Evolutionary conservation across 1,284 basidiomycete species (phyloP), one percentile per base, ranked within the genome.

Genomic region (Wallemia ichthyophaga): DNA sequence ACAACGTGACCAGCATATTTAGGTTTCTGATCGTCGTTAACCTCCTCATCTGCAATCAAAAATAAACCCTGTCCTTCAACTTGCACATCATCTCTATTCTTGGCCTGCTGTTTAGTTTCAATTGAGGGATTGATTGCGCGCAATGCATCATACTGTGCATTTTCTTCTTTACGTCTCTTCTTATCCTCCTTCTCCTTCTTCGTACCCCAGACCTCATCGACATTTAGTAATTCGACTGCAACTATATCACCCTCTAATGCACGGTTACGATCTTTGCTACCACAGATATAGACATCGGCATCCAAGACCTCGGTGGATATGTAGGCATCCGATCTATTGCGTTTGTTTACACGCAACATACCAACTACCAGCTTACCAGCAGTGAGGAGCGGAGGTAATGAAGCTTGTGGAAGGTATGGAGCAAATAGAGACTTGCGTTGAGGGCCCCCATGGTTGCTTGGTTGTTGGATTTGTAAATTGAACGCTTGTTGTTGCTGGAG

Each of bases 121-220:
- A 56, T 56, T 13, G 55, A 25, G 3, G 55, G 55, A 58, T 62
- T 62, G 25, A 60, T 60, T 13, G 79, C 77, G 69, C 82, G 85
- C 60, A 81, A 66, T 58, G 73, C 72, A 65, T 89, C 86, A 69
- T 87, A 94, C 0, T 85, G 84, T 21, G 86, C 81, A 67, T 91
- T 91, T 73, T 99, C 94, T 72, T 99, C 94, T 78, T 99, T 99
- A 73, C 94, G 94, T 67, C 88, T 78, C 75, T 95, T 95, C 80
- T 99, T 99, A 74, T 98, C 94, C 70, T 98, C 92, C 74, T 99
- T 99, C 73, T 98, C 94, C 73, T 96, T 96, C 76, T 99, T 99
- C 17, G 91, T 94, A 23, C 83, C 82, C 94, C 94, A 96, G 7
- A 98, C 92, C 9, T 67, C 67, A 58, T 64, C 62, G 7, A 70